Evolutionary conservation across 345 rosid genomes (phyloP).

Genomic region (Trapa incisa): DNA sequence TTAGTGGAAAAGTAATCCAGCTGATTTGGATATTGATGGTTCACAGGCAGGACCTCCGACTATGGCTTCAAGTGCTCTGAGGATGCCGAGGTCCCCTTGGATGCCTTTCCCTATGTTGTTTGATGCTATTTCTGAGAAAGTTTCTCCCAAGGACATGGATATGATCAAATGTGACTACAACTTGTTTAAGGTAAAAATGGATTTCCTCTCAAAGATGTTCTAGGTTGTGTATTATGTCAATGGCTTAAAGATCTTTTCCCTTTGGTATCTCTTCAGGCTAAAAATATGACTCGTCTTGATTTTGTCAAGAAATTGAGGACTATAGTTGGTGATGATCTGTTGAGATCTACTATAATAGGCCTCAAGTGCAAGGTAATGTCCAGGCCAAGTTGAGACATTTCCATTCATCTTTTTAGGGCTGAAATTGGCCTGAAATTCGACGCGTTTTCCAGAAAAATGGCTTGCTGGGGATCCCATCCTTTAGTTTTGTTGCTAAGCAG

Average conservation of each 20-base stretch:
- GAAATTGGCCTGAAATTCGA: too few relatives aligned
- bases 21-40: conserved; percentile 22
- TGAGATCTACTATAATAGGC: conserved; percentile 64
- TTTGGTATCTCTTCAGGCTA: conserved; percentile 25
- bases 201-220: neutral
- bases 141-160: conserved; percentile 51
- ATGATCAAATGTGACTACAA: conserved; percentile 34
- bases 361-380: conserved; percentile 51
- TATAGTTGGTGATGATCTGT: conserved; percentile 59
- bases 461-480: too few relatives aligned
- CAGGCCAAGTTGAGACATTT: neutral
- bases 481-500: too few relatives aligned
- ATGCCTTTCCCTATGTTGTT: conserved; percentile 48
- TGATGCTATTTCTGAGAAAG: conserved; percentile 32
- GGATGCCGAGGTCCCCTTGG: conserved; percentile 76
- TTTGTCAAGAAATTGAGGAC: conserved; percentile 60
- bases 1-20: conserved; percentile 19
- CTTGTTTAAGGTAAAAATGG: conserved; percentile 41
- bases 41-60: conserved; percentile 45
- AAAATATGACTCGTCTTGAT: conserved; percentile 46
- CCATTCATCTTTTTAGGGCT: too few relatives aligned
- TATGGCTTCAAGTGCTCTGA: conserved; percentile 31
- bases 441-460: too few relatives aligned
- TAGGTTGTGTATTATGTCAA: neutral
- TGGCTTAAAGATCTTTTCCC: neutral